A percentile compares a stretch with the other conserved stretches of the same genome.
Conservation (phyloP, 2,329 filamentous ascomycete genomes). For the Trichoderma simmonsii region DNA sequence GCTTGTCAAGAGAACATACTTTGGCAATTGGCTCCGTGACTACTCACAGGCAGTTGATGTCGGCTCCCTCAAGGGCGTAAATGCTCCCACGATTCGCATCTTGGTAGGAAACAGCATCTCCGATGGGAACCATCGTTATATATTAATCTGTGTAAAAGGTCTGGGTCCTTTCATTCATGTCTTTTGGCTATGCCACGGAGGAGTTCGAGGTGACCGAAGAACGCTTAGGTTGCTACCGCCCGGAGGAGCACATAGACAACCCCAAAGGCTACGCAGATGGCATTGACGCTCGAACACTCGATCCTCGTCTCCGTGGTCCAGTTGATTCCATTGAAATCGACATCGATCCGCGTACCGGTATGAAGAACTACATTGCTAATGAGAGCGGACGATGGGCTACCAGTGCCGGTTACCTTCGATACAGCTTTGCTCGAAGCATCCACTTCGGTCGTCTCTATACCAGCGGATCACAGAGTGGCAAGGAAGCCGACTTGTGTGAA, state of each 20-base stretch:
- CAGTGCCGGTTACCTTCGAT: constrained; percentile 78
- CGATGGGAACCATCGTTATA: not conserved
- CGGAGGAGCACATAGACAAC: constrained; percentile 73
- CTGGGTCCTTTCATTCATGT: constrained; percentile 78
- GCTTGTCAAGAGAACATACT: constrained; percentile 75
- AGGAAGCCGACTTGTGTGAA: constrained; percentile 75
- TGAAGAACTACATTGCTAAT: constrained; percentile 99
- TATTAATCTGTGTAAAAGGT: constrained; percentile 41
- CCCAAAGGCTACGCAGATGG: constrained; percentile 85
- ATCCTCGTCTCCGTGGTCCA: constrained; percentile 76
- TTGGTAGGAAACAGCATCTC: constrained; percentile 43
- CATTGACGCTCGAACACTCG: constrained; percentile 76
- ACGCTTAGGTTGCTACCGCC: constrained; percentile 74
- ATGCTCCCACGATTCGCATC: constrained; percentile 73
- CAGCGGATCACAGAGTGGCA: constrained; percentile 60
- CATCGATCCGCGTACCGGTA: constrained; percentile 74
- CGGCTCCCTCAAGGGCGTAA: constrained; percentile 73
- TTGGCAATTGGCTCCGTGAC: constrained; percentile 83
- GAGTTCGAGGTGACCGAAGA: constrained; percentile 84
- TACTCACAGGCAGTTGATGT: constrained; percentile 84
- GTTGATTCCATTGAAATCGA: constrained; percentile 69
- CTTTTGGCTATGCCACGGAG: constrained; percentile 79
- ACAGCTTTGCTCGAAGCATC: constrained; percentile 69
- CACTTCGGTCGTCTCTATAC: constrained; percentile 76
- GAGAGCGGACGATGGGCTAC: constrained; percentile 86